A percentile compares a stretch with the other conserved stretches of the same genome.
Conservation (phyloP, 257 asterid species). For the Capsicum rhomboideum region DNA sequence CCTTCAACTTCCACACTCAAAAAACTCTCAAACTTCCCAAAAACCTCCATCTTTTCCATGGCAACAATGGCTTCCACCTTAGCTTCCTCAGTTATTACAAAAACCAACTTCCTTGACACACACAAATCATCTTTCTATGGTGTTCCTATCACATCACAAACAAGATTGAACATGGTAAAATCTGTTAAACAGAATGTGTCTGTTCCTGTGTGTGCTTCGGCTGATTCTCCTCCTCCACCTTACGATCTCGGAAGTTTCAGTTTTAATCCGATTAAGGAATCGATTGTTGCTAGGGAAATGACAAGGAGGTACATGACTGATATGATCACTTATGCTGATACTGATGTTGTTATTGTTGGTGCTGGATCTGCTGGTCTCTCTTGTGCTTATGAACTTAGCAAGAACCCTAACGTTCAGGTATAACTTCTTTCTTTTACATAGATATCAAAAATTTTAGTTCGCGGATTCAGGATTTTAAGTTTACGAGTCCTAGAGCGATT, state of each 20-base stretch:
- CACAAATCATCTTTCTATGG: conserved; percentile 54
- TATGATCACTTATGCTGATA: conserved; percentile 83
- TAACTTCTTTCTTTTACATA: neutral
- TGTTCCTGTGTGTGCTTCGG: conserved; percentile 39
- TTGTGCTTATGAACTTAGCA: conserved; percentile 81
- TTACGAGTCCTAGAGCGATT: accelerated
- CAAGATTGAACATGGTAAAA: conserved; percentile 33
- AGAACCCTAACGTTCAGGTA: conserved; percentile 51
- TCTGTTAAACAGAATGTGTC: conserved; percentile 21
- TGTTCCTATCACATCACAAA: conserved; percentile 18
- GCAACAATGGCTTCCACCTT: conserved; percentile 78
- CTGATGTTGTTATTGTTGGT: conserved; percentile 72
- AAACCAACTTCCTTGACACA: conserved; percentile 40
- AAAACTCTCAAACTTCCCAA: neutral
- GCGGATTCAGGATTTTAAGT: neutral
- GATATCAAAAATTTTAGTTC: neutral
- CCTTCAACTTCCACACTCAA: neutral
- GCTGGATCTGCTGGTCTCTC: conserved; percentile 89
- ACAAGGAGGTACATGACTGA: conserved; percentile 80
- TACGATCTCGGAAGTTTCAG: conserved; percentile 52
- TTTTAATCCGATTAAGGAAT: conserved; percentile 63
- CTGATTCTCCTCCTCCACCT: conserved; percentile 26
- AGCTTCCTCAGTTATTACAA: conserved; percentile 32
- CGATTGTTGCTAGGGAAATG: conserved; percentile 80
- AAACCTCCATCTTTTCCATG: conserved; percentile 12